These are phyloP conservation scores for Lipomyces sp. DNA, from an alignment of 805 yeast genomes.

Conservation along the genomic window DNA sequence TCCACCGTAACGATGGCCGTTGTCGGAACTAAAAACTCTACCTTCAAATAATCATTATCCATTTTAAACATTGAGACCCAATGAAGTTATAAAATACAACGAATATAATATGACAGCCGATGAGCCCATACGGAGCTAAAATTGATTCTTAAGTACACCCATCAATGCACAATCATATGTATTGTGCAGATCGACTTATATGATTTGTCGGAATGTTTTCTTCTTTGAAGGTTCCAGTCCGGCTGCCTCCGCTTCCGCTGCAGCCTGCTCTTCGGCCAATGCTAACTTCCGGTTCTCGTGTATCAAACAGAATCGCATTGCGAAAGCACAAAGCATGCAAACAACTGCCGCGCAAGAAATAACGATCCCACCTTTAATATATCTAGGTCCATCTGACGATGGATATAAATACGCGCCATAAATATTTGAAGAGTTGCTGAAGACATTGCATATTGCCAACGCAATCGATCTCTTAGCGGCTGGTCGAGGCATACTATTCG, in stretches of 20 bases:
- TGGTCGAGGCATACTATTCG: constrained; percentile 18
- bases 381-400: constrained; percentile 16
- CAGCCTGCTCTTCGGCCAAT: constrained; percentile 11
- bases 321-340: constrained; percentile 9
- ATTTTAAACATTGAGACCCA: too few relatives aligned
- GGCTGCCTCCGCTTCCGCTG: constrained; percentile 2
- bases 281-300: constrained; percentile 19
- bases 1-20: too few relatives aligned
- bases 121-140: too few relatives aligned
- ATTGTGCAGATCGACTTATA: background rate
- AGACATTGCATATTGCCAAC: constrained; percentile 10
- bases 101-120: too few relatives aligned
- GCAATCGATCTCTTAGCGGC: constrained; percentile 19
- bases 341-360: constrained; percentile 48
- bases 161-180: too few relatives aligned
- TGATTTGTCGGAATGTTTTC: constrained; percentile 8
- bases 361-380: constrained; percentile 15
- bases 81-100: too few relatives aligned
- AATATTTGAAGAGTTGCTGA: constrained; percentile 11
- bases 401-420: constrained; percentile 29
- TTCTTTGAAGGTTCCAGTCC: constrained; percentile 1
- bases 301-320: constrained; percentile 5
- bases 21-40: too few relatives aligned
- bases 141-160: too few relatives aligned
- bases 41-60: too few relatives aligned